These are phyloP conservation scores for Curvularia lunata DNA, from an alignment of 2,329 filamentous ascomycete genomes.

Conservation along the genomic window DNA sequence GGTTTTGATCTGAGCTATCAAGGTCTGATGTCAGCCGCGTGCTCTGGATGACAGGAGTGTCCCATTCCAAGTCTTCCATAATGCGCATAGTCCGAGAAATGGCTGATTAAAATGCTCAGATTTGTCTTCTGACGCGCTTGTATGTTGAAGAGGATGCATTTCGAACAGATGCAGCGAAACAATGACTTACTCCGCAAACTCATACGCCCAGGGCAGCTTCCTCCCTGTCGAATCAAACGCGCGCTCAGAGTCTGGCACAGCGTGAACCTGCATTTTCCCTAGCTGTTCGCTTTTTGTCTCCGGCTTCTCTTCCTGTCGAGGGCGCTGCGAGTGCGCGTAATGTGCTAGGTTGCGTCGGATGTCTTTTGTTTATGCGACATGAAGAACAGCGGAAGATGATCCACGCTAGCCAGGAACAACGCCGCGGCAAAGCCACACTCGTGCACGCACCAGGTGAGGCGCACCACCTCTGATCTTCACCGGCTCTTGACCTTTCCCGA, in stretches of 20 bases:
- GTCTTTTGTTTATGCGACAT: constrained; percentile 39
- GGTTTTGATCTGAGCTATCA: constrained; percentile 51
- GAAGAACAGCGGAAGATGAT: constrained; percentile 23
- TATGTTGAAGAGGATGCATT: neutral
- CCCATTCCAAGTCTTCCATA: constrained; percentile 6
- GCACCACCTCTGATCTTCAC: constrained; percentile 17
- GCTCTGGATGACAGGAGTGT: constrained; percentile 1
- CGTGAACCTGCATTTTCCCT: constrained; percentile 67
- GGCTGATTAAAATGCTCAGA: neutral
- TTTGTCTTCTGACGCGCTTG: neutral
- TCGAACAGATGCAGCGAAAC: constrained; percentile 1
- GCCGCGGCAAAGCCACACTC: constrained; percentile 37
- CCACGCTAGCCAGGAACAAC: constrained; percentile 25
- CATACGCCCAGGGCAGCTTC: constrained; percentile 67
- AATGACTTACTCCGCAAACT: constrained; percentile 64
- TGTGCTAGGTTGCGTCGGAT: neutral
- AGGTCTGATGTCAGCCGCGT: constrained; percentile 24
- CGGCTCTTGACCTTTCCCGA: constrained; percentile 25
- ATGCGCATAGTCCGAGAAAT: neutral
- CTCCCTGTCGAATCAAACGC: constrained; percentile 65
- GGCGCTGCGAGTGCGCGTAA: constrained; percentile 14
- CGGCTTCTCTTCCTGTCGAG: constrained; percentile 1
- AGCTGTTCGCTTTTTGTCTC: neutral
- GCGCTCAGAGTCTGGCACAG: constrained; percentile 67
- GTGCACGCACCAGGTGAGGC: constrained; percentile 27